A percentile compares a stretch with the other conserved stretches of the same genome.
phyloP scores from a whole-genome alignment of 2,329 filamentous ascomycete species.

The Aspergillus ochraceoroseus region DNA sequence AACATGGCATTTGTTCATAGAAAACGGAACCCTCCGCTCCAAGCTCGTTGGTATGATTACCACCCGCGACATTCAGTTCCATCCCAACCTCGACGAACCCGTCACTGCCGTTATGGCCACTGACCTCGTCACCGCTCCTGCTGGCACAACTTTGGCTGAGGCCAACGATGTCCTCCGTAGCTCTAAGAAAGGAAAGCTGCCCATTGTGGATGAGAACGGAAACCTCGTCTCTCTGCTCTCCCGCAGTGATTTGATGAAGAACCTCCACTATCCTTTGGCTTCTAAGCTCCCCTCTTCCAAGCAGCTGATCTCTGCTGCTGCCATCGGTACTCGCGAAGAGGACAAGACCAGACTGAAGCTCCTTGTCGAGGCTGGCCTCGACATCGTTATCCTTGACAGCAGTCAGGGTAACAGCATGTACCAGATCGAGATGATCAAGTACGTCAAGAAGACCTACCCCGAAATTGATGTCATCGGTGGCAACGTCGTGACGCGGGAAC shows the following conservation, averaged over 20 bases:
- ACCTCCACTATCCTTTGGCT: constrained; percentile 91
- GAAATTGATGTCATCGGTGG: constrained; percentile 90
- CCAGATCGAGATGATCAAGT: constrained; percentile 98
- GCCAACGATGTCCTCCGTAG: constrained; percentile 89
- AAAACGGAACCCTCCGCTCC: constrained; percentile 85
- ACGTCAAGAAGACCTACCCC: constrained; percentile 82
- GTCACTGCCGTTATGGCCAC: constrained; percentile 93
- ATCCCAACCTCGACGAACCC: constrained; percentile 64
- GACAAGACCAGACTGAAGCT: constrained; percentile 82
- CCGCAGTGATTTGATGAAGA: constrained; percentile 96
- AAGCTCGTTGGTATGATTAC: constrained; percentile 97
- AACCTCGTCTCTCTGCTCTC: constrained; percentile 91
- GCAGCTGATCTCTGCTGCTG: constrained; percentile 91
- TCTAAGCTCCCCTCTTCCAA: constrained; percentile 96
- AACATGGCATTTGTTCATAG: constrained; percentile 47
- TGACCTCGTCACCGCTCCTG: constrained; percentile 80
- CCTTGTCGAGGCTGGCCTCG: constrained; percentile 89
- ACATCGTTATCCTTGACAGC: constrained; percentile 92
- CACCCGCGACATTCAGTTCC: constrained; percentile 96
- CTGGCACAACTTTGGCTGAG: constrained; percentile 77
- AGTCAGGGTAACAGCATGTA: constrained; percentile 98
- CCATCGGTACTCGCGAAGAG: constrained; percentile 90
- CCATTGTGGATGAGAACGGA: constrained; percentile 76
- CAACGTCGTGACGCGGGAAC: constrained; percentile 96
- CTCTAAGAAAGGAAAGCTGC: constrained; percentile 98